phyloP scores from a whole-genome alignment of 108 stramenopile species.

The Skeletonema costatum region DNA sequence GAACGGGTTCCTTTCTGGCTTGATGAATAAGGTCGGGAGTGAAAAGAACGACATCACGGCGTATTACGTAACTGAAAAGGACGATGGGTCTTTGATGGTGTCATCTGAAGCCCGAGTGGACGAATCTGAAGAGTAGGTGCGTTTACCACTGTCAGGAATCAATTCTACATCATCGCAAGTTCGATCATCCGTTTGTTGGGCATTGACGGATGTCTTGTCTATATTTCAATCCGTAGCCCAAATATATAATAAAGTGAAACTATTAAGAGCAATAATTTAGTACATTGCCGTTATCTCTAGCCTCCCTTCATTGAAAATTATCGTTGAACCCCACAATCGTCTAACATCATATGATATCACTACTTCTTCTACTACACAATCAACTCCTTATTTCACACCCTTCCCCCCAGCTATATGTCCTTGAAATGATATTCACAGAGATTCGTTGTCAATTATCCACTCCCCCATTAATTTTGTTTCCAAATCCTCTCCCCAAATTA shows the following conservation, averaged over 20 bases:
- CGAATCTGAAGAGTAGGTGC: not conserved
- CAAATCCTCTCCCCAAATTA: not conserved
- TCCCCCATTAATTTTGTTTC: not conserved
- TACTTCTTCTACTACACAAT: not conserved
- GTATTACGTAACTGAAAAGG: slow-evolving; percentile 27
- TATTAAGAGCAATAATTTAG: not conserved
- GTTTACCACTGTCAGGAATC: not conserved
- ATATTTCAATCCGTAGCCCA: not conserved
- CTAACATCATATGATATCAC: not conserved
- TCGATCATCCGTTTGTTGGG: not conserved
- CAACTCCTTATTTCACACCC: not conserved
- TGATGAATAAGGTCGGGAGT: slow-evolving; percentile 42
- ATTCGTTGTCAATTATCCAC: not conserved
- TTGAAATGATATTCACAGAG: not conserved
- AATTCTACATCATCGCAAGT: not conserved
- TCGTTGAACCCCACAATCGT: not conserved
- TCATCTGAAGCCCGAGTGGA: not conserved
- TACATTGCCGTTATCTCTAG: not conserved
- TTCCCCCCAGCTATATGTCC: not conserved
- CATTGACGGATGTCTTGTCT: not conserved
- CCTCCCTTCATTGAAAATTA: no score
- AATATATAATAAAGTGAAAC: not conserved
- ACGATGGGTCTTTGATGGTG: slow-evolving; percentile 27
- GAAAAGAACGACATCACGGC: slow-evolving; percentile 26
- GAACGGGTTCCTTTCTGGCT: slow-evolving; percentile 39